Evolutionary conservation across 2,329 filamentous ascomycete species (phyloP).

Genomic region (Tetracladium maxilliforme): DNA sequence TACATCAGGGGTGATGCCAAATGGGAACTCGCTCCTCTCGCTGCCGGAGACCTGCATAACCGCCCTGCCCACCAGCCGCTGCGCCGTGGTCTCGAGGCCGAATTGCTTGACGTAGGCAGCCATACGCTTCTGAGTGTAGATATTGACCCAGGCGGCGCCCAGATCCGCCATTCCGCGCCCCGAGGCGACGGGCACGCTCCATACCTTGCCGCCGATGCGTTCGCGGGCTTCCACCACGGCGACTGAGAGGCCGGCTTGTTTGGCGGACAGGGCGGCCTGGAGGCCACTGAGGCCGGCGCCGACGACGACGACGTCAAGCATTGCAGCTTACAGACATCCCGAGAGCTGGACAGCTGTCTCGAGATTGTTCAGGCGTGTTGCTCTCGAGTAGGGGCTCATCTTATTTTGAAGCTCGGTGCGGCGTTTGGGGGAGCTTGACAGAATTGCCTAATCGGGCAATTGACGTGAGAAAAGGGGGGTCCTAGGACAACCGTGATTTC

Average conservation of each 20-base stretch:
- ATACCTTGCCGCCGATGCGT: slow-evolving; percentile 25
- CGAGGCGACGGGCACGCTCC: slow-evolving; percentile 4
- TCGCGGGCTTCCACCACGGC: slow-evolving; percentile 23
- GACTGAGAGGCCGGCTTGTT: slow-evolving; percentile 7
- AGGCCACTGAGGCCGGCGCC: slow-evolving; percentile 42
- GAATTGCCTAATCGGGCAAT: no score
- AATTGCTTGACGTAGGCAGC: slow-evolving; percentile 23
- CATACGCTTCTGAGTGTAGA: slow-evolving; percentile 31
- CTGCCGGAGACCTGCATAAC: slow-evolving; percentile 24
- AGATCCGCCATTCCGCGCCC: slow-evolving; percentile 28
- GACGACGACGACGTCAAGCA: slow-evolving; percentile 27
- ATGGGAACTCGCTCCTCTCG: slow-evolving; percentile 7
- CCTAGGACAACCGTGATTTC: no score
- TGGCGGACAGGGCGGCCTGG: slow-evolving; percentile 6
- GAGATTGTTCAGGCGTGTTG: no score
- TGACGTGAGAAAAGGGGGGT: no score
- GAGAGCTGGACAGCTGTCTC: slow-evolving; percentile 7
- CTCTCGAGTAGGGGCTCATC: no score
- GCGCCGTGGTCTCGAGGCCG: slow-evolving; percentile 26
- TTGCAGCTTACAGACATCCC: slow-evolving; percentile 9
- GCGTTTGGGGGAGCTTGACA: no score
- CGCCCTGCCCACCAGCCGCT: slow-evolving; percentile 28
- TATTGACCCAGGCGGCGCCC: slow-evolving; percentile 46
- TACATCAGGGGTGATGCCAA: no score
- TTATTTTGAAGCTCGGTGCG: no score